Conservation (phyloP, 148 eudicot species). For the Cornus controversa region DNA sequence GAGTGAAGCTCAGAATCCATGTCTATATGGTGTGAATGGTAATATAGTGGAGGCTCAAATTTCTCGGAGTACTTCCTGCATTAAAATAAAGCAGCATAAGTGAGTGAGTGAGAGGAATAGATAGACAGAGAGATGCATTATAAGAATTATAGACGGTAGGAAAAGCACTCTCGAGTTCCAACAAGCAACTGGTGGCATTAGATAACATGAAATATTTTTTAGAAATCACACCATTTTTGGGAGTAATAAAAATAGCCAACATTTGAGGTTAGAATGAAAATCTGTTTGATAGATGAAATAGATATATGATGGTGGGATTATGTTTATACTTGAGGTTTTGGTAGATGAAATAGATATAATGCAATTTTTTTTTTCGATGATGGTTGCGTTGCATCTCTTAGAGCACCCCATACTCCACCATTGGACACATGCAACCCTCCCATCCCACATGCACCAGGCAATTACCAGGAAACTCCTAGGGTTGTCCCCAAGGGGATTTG, state of each 20-base stretch:
- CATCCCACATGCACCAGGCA: too few relatives aligned
- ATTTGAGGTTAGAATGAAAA: not conserved
- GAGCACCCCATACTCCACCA: too few relatives aligned
- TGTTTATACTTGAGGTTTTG: too few relatives aligned
- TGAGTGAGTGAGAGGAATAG: not conserved
- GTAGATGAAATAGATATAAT: too few relatives aligned
- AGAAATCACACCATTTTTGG: too few relatives aligned
- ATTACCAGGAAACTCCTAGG: too few relatives aligned
- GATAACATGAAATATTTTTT: not conserved
- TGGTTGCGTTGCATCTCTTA: too few relatives aligned
- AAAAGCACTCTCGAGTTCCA: not conserved
- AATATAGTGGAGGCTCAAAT: constrained; percentile 31
- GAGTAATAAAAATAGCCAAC: not conserved
- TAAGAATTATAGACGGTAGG: not conserved
- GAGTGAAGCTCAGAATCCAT: constrained; percentile 31
- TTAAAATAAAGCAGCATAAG: not conserved
- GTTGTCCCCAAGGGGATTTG: too few relatives aligned
- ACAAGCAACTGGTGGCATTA: not conserved
- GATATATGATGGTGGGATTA: too few relatives aligned
- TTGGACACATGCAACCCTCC: too few relatives aligned
- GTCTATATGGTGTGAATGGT: constrained; percentile 26
- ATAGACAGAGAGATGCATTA: not conserved
- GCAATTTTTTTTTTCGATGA: too few relatives aligned
- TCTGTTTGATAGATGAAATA: too few relatives aligned
- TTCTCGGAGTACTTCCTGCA: constrained; percentile 50